Evolutionary conservation across 257 asterid species (phyloP), one percentile per base, ranked within the genome.

Genomic region (Perilla frutescens): DNA sequence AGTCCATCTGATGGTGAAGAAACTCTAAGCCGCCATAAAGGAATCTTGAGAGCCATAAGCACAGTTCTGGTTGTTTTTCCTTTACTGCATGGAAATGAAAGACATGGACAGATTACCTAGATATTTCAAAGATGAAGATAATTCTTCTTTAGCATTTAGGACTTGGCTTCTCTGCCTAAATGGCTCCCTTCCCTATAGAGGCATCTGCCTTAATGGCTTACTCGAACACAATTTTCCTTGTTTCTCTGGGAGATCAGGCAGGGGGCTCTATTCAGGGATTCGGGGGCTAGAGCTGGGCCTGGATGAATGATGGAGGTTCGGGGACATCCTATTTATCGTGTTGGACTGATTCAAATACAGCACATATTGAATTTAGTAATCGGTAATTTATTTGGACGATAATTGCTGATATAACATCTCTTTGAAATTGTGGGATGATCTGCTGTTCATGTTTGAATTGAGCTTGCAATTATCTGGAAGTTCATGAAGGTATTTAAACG

Each of bases 41-140:
- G 83, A 75, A 64, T 71, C 49, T 29, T 53, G 68, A 68, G 68
- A 74, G 66, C 48, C 49, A n/a, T 20, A 48, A 39, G 70, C 34
- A 44, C 43, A 11, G 13, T 51, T 75, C 66, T 47, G 55, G 20
- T 13, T 65, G 63, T 53, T 59, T 66, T 34, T 64, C 68, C 37
- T 20, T 71, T 66, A 45, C 12, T 31, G 37, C 36, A 62, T 71
- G 77, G 68, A 66, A 76, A 71, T 54, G 64, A 34, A 45, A 71
- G 53, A 10, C 49, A 12, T 32, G 44, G 62, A 66, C 68, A 31
- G 66, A 60, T 26, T 62, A 51, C 72, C 60, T 76, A 53, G 73
- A 76, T 65, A 71, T 76, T 80, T 76, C 70, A 53, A 66, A 65
- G 71, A 34, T 59, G 55, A 37, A 50, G 9, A 40, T 47, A 29